Evolutionary conservation across 2,329 filamentous ascomycete genomes (phyloP).

Genomic region (Fusarium metavorans): DNA sequence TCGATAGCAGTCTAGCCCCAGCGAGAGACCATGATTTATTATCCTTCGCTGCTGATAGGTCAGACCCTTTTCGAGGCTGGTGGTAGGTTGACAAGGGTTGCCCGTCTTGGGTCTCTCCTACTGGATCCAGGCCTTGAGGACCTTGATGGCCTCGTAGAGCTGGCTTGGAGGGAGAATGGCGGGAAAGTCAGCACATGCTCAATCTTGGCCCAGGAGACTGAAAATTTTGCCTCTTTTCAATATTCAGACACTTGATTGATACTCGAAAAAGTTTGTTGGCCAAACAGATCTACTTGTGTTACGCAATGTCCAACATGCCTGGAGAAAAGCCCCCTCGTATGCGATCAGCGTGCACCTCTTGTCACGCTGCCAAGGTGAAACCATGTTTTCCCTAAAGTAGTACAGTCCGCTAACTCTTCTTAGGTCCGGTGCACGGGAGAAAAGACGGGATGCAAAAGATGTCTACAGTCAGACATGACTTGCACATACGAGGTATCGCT

Average conservation of each 20-base stretch:
- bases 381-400: not conserved
- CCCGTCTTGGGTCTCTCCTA: not conserved
- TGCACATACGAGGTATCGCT: conserved; percentile 13
- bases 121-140: not conserved
- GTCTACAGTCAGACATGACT: not conserved
- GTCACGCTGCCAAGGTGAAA: conserved; percentile 12
- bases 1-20: not conserved
- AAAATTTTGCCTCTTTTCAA: not conserved
- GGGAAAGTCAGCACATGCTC: conserved; percentile 1
- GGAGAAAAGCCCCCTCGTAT: conserved; percentile 8
- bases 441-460: conserved; percentile 5
- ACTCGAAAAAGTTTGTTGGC: not conserved
- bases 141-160: conserved; percentile 6
- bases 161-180: not conserved
- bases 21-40: not conserved
- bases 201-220: not conserved
- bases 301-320: not conserved
- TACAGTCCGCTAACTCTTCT: not conserved
- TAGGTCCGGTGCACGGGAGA: conserved; percentile 15
- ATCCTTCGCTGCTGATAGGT: not conserved
- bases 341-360: conserved; percentile 10
- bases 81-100: not conserved
- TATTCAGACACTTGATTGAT: not conserved
- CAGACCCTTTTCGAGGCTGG: not conserved
- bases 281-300: not conserved